phyloP scores from a whole-genome alignment of 768 basidiomycete species.

The Tulasnella sp. region DNA sequence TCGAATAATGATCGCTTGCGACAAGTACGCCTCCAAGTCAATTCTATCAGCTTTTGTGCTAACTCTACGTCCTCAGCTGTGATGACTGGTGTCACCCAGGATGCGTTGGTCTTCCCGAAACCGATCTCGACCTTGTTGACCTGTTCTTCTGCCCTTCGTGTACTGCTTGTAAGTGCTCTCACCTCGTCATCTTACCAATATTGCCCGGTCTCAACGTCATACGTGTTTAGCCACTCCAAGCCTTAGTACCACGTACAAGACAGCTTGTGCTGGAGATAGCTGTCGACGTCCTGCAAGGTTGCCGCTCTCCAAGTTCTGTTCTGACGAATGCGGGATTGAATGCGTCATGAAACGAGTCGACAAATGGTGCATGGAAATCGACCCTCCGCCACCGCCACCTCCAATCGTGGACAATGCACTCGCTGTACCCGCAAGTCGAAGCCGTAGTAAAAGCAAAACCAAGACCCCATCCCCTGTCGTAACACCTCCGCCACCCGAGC shows the following conservation, averaged over 20 bases:
- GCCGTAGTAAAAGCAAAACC: neutral
- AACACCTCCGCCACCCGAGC: neutral
- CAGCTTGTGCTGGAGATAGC: slow-evolving; percentile 43
- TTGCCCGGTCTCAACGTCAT: neutral
- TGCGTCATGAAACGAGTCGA: slow-evolving; percentile 28
- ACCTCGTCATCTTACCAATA: neutral
- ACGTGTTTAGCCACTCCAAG: slow-evolving; percentile 50
- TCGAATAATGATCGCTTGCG: slow-evolving; percentile 88
- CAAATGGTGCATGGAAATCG: slow-evolving; percentile 17
- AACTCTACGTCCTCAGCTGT: slow-evolving; percentile 50
- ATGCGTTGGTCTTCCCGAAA: slow-evolving; percentile 77
- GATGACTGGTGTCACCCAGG: slow-evolving; percentile 93
- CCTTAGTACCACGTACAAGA: slow-evolving; percentile 72
- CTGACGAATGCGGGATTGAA: slow-evolving; percentile 72
- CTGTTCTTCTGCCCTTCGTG: slow-evolving; percentile 87
- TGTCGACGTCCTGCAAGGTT: slow-evolving; percentile 80
- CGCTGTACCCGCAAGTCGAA: neutral
- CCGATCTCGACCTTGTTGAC: slow-evolving; percentile 82
- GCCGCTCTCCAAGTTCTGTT: slow-evolving; percentile 86
- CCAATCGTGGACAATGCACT: neutral
- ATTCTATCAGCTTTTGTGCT: neutral
- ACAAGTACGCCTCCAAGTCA: slow-evolving; percentile 52
- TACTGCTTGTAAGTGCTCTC: slow-evolving; percentile 55
- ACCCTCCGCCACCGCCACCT: neutral
- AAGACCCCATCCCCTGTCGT: slow-evolving; percentile 1